A percentile compares a stretch with the other conserved stretches of the same genome.
phyloP scores from a whole-genome alignment of 2,329 filamentous ascomycete genomes.

The Seiridium unicorne region DNA sequence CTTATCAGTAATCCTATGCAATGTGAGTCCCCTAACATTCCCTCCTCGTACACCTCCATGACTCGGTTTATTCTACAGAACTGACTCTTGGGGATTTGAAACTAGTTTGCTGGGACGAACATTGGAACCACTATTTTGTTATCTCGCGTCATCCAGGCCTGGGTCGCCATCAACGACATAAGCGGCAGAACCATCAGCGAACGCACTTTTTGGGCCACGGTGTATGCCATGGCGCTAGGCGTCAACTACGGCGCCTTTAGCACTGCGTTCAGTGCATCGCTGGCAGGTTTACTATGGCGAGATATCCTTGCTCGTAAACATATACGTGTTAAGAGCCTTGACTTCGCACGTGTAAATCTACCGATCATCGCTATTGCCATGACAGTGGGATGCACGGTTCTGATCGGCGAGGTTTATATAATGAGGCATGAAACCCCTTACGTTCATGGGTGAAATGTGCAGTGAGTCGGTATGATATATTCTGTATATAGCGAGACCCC shows the following conservation, averaged over 20 bases:
- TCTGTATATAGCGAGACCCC: too few species aligned
- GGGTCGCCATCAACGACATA: constrained; percentile 56
- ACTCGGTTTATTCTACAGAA: background rate
- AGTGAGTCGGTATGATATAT: too few species aligned
- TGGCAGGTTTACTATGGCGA: constrained; percentile 71
- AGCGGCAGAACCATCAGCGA: constrained; percentile 53
- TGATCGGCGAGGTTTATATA: constrained; percentile 57
- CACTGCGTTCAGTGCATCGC: constrained; percentile 67
- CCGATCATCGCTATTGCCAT: constrained; percentile 70
- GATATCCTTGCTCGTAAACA: constrained; percentile 69
- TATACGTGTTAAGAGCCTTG: constrained; percentile 60
- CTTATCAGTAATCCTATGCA: constrained; percentile 67
- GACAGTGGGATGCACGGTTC: constrained; percentile 54
- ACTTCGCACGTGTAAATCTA: constrained; percentile 68
- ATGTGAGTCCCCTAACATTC: constrained; percentile 49
- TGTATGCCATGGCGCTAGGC: constrained; percentile 73
- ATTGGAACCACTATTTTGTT: constrained; percentile 75
- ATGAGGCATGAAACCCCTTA: constrained; percentile 28
- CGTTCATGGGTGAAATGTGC: too few species aligned
- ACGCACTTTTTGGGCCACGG: constrained; percentile 69
- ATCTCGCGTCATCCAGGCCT: constrained; percentile 67
- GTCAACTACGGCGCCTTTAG: constrained; percentile 77
- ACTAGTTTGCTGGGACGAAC: constrained; percentile 72
- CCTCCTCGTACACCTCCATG: background rate
- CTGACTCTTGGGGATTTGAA: background rate